A percentile compares a stretch with the other conserved stretches of the same genome.
phyloP scores from a whole-genome alignment of 306 rosid genomes.

The Fagus sylvatica region DNA sequence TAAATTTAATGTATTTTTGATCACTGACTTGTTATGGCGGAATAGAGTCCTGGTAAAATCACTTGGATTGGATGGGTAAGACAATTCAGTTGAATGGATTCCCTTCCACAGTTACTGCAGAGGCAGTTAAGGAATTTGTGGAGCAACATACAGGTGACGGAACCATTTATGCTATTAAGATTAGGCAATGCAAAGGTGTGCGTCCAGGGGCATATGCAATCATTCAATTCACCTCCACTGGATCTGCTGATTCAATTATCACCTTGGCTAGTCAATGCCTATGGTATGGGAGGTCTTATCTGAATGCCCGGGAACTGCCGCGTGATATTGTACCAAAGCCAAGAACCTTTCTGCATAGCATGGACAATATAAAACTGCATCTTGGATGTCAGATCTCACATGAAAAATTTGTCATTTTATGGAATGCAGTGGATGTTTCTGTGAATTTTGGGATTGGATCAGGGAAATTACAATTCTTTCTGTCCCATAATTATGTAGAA shows the following conservation, averaged over 20 bases:
- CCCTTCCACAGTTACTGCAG: conserved; percentile 29
- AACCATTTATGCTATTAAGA: conserved; percentile 52
- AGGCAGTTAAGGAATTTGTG: conserved; percentile 35
- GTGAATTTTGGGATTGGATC: conserved; percentile 50
- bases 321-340: conserved; percentile 59
- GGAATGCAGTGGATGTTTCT: conserved; percentile 35
- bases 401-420: conserved; percentile 40
- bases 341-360: conserved; percentile 29
- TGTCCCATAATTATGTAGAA: conserved; percentile 20
- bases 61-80: conserved; percentile 48
- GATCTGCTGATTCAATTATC: conserved; percentile 35
- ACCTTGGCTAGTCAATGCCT: conserved; percentile 25
- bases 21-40: background rate
- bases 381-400: conserved; percentile 68
- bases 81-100: conserved; percentile 71
- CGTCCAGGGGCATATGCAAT: conserved; percentile 49
- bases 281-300: conserved; percentile 28
- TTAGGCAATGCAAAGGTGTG: conserved; percentile 37
- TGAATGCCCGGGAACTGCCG: conserved; percentile 42
- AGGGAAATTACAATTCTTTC: conserved; percentile 43
- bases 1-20: background rate
- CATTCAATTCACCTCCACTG: conserved; percentile 51
- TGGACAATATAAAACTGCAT: conserved; percentile 41
- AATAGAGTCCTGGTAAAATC: background rate
- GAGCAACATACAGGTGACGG: conserved; percentile 57